phyloP scores from a whole-genome alignment of 179 eudicot genomes.

The Beta corolliflora region DNA sequence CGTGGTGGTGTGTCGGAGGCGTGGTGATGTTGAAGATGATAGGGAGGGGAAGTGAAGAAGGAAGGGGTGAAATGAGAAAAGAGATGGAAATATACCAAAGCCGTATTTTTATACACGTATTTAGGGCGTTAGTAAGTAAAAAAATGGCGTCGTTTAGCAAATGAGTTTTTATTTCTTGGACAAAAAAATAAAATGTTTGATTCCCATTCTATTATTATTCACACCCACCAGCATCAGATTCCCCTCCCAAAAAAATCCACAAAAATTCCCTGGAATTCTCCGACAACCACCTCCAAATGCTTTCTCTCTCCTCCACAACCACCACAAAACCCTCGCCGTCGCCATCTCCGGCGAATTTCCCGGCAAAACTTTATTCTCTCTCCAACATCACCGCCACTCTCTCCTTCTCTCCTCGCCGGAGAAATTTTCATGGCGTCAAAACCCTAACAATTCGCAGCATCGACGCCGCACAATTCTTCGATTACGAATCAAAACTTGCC shows the following conservation, averaged over 20 bases:
- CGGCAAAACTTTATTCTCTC: conserved; percentile 15
- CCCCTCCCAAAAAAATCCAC: neutral
- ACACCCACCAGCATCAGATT: neutral
- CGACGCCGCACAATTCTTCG: conserved; percentile 75
- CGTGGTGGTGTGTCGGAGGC: too few species aligned
- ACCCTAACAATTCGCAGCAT: conserved; percentile 43
- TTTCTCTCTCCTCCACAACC: conserved; percentile 30
- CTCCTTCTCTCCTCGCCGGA: conserved; percentile 17
- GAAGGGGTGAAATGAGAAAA: too few species aligned
- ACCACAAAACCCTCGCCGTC: conserved; percentile 14
- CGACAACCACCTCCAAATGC: conserved; percentile 20
- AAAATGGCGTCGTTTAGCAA: too few species aligned
- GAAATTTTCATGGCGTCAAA: conserved; percentile 2
- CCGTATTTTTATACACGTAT: too few species aligned
- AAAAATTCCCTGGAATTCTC: neutral
- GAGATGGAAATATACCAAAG: too few species aligned
- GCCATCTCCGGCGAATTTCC: neutral
- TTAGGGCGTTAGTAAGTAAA: too few species aligned
- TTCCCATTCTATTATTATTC: too few species aligned
- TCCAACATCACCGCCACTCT: neutral
- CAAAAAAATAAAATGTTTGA: too few species aligned
- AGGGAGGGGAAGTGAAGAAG: too few species aligned
- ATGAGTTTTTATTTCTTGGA: too few species aligned
- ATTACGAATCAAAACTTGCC: conserved; percentile 57
- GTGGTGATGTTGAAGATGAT: too few species aligned